Base-by-base conservation (phyloP, 2,329 filamentous ascomycete genomes). In the Beauveria brongniartii region DNA sequence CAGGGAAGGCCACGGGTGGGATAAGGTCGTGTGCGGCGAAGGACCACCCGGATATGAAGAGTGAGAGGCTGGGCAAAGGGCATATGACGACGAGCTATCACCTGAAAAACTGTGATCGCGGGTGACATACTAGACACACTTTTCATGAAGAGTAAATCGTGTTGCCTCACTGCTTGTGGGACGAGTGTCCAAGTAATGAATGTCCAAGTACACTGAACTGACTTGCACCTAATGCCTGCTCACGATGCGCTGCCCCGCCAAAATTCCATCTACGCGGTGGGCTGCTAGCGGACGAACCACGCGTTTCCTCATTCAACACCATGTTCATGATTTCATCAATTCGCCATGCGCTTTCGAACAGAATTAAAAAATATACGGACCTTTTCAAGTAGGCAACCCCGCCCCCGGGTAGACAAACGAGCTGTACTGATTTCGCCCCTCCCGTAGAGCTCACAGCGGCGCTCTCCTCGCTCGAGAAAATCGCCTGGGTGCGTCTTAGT, bases 401-500 rank as follows among this genome's bases (percentile, higher is more conserved):
- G 5, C 5, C 6, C 5, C 14, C 22, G 1, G 1, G 2, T 9
- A 3, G 26, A 16, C n/a, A 3, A 26, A 22, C 20, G 28, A 12
- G 26, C 26, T 5, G 9, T 6, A 6, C 44, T 18, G n/a, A 14
- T 30, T 20, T 52, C 16, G 37, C 10, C 3, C 18, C 41, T 8
- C 8, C 5, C 14, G 40, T 28, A 51, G 85, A 88, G 69, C 80
- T 89, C 65, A 83, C 83, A 2, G 82, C 83, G 12, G 85, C 85
- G 16, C 78, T 89, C 63, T 83, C 80, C 61, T 83, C 85, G 2
- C 77, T 89, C 37, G 91, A 92, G 66, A 92, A 93, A 74, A 88
- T 95, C 64, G 91, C 90, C 51, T 96, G 92, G 92, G 82, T 96
- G 65, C 89, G 92, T 66, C 84, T 99, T 40, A 91, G 93, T 75